Base-by-base conservation (phyloP, 2,329 filamentous ascomycete species). In the Lasiodiplodia sp. region DNA sequence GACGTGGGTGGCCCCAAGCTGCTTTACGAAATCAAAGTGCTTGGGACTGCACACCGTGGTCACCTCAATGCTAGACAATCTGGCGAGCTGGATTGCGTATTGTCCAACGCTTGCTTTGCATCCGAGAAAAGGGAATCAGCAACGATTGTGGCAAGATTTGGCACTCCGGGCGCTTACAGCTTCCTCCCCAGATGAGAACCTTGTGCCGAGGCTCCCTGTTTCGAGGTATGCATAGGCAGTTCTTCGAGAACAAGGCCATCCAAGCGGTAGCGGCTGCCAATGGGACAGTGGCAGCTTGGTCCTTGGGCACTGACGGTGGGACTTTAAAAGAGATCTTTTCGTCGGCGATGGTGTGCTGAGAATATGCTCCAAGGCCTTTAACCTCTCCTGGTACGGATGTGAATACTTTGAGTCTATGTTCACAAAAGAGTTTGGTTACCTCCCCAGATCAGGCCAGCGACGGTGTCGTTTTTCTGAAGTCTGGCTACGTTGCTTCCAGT, bases 181-280 rank as follows among this genome's bases (percentile, higher is more conserved):
- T 83, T 40, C 81, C 82, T 25, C 80, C 82, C 80, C 80, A 85
- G 16, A 84, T 75, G 5, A 85, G 73, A 4, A 85, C 72, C 34
- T 71, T 74, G 8, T 12, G 56, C 53, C 14, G 7, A 10, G 18
- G 18, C n/a, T 18, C 60, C 69, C 14, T 11, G 5, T 38, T 71
- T 68, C 68, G 78, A 62, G 68, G 67, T 25, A 83, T 79, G n/a
- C 70, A 69, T 10, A 84, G 72, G 47, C 77, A 79, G 2, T 75
- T 72, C 51, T 77, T 76, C 0, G 80, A 82, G 62, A 81, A 83
- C 0, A 83, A 68, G 0, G 79, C 80, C 4, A 83, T 73, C 75
- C 74, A 80, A 0, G 82, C 73, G 5, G 82, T 84, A 6, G 75
- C 70, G 0, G 76, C 75, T 3, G 80, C 82, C 2, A 84, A 69